Conservation (phyloP, 345 rosid species). For the Melaleuca alternifolia region DNA sequence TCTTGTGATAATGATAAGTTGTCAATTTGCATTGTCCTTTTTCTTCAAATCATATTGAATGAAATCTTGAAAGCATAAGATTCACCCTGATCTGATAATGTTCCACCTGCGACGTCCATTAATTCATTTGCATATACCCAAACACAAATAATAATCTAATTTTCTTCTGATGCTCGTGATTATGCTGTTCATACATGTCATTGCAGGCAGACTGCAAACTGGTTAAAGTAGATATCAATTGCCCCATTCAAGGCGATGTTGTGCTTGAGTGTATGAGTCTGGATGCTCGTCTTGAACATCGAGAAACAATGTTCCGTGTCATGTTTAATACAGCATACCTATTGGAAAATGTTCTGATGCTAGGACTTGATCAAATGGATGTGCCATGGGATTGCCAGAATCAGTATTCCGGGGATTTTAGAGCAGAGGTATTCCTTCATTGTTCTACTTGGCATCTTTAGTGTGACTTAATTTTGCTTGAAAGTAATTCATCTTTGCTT, state of each 20-base stretch:
- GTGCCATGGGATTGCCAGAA: background rate
- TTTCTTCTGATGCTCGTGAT: background rate
- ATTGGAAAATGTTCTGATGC: background rate
- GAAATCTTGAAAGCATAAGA: no score
- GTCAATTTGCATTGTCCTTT: background rate
- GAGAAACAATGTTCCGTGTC: background rate
- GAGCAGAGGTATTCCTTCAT: background rate
- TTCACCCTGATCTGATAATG: background rate
- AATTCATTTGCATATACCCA: no score
- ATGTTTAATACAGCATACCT: background rate
- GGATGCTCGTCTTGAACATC: background rate
- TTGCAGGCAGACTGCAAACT: constrained; percentile 69
- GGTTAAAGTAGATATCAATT: constrained; percentile 75
- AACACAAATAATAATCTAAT: no score
- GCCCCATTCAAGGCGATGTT: constrained; percentile 79
- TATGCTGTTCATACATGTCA: background rate
- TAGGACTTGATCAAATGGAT: background rate
- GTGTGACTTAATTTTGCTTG: background rate
- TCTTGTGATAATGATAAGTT: background rate
- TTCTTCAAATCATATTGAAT: no score
- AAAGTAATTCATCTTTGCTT: no score
- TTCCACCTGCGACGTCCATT: background rate
- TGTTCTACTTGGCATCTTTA: background rate
- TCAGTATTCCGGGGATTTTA: background rate
- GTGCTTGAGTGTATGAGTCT: constrained; percentile 74